Conservation (phyloP, 441 rosid genomes). For the Gossypium schwendimanii region DNA sequence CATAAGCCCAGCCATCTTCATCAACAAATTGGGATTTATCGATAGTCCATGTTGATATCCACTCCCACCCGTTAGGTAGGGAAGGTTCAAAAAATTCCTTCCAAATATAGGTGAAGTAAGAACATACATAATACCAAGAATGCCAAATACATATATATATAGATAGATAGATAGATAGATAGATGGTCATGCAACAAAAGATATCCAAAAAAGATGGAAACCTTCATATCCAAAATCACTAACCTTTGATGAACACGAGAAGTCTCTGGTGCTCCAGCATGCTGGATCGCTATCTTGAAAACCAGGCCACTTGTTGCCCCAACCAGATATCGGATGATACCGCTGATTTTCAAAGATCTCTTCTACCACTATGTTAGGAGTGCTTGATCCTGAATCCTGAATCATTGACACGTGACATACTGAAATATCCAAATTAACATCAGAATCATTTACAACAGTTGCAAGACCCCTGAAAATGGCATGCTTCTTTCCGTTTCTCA, state of each 20-base stretch:
- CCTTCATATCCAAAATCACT: slow-evolving; percentile 11
- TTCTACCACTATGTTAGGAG: slow-evolving; percentile 36
- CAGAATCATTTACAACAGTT: slow-evolving; percentile 77
- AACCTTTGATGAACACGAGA: slow-evolving; percentile 55
- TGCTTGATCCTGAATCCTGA: slow-evolving; percentile 35
- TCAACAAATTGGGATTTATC: slow-evolving; percentile 55
- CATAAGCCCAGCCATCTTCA: slow-evolving; percentile 64
- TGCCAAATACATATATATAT: background rate
- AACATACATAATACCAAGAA: background rate
- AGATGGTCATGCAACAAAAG: background rate
- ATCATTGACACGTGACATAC: slow-evolving; percentile 35
- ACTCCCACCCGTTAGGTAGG: slow-evolving; percentile 59
- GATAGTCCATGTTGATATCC: slow-evolving; percentile 60
- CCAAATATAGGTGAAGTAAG: slow-evolving; percentile 24
- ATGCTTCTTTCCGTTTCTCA: slow-evolving; percentile 95
- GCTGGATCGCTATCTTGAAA: slow-evolving; percentile 37
- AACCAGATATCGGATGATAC: slow-evolving; percentile 42
- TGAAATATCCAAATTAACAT: slow-evolving; percentile 68
- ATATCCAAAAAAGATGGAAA: slow-evolving; percentile 5
- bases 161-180: background rate
- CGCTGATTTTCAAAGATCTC: slow-evolving; percentile 63
- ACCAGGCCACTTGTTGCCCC: slow-evolving; percentile 42
- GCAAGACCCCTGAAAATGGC: slow-evolving; percentile 89
- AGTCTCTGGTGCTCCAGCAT: slow-evolving; percentile 57
- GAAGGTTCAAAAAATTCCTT: slow-evolving; percentile 58